phyloP scores from a whole-genome alignment of 202 grass and related monocot genomes.

The Dendrocalamus latiflorus region DNA sequence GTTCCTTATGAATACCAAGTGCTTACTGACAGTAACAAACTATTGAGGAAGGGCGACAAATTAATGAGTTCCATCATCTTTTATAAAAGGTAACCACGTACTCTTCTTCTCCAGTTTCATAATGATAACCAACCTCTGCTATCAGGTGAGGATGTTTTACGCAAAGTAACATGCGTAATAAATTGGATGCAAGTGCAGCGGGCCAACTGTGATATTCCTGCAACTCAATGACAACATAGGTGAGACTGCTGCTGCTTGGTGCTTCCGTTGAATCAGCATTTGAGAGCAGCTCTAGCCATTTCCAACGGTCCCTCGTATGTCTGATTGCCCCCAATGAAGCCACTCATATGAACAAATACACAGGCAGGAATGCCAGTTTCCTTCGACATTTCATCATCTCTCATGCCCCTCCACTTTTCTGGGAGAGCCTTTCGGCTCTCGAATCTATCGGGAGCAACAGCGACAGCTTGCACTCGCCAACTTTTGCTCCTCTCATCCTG shows the following conservation, averaged over 20 bases:
- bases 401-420: slow-evolving; percentile 68
- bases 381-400: slow-evolving; percentile 61
- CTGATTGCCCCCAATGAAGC: slow-evolving; percentile 82
- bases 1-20: background rate
- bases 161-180: background rate
- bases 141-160: background rate
- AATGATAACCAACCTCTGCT: background rate
- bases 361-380: slow-evolving; percentile 58
- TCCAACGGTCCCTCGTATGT: slow-evolving; percentile 65
- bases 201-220: background rate
- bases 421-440: slow-evolving; percentile 77
- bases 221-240: background rate
- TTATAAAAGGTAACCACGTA: background rate
- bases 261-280: slow-evolving; percentile 41
- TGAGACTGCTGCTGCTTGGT: background rate
- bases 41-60: background rate
- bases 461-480: slow-evolving; percentile 79
- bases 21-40: background rate
- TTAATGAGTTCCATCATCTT: background rate
- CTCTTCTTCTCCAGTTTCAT: background rate
- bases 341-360: slow-evolving; percentile 83
- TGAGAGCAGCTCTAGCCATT: slow-evolving; percentile 81
- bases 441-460: slow-evolving; percentile 60
- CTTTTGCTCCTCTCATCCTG: slow-evolving; percentile 81
- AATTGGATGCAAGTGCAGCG: background rate